These are phyloP conservation scores for Ophiostoma australiae DNA, from an alignment of 2,329 filamentous ascomycete species.

Conservation along the genomic window DNA sequence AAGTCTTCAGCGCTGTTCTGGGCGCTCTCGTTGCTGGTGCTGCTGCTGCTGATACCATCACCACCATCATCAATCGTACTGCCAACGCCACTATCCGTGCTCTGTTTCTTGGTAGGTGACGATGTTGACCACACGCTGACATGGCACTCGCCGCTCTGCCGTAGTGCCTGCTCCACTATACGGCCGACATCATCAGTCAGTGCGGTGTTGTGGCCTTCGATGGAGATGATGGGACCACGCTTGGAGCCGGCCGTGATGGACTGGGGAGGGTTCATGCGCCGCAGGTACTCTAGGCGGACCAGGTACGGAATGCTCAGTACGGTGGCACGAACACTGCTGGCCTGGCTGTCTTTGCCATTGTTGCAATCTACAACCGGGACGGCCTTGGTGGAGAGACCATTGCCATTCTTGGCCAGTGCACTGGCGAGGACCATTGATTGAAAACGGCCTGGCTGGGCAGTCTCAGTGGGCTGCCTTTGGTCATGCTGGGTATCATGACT, in stretches of 20 bases:
- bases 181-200: constrained; percentile 54
- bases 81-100: constrained; percentile 15
- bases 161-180: constrained; percentile 60
- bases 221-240: constrained; percentile 74
- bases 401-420: not conserved
- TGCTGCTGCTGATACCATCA: constrained; percentile 23
- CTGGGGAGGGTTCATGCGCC: constrained; percentile 66
- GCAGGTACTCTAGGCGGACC: constrained; percentile 71
- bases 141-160: constrained; percentile 34
- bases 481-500: not conserved
- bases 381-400: not conserved
- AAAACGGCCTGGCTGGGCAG: not conserved
- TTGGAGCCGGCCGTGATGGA: constrained; percentile 36
- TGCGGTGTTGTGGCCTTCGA: constrained; percentile 66
- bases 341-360: constrained; percentile 32
- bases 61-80: constrained; percentile 9
- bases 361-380: no score
- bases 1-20: constrained; percentile 27
- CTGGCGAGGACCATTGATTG: not conserved
- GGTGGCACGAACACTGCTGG: constrained; percentile 58
- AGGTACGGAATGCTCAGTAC: constrained; percentile 70
- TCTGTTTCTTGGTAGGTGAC: constrained; percentile 14
- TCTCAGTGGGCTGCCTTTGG: not conserved
- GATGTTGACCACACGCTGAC: constrained; percentile 6
- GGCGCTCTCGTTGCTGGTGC: constrained; percentile 29